Conservation (phyloP, 371 early-diverging fungal species). For the Rhizomucor pusillus region DNA sequence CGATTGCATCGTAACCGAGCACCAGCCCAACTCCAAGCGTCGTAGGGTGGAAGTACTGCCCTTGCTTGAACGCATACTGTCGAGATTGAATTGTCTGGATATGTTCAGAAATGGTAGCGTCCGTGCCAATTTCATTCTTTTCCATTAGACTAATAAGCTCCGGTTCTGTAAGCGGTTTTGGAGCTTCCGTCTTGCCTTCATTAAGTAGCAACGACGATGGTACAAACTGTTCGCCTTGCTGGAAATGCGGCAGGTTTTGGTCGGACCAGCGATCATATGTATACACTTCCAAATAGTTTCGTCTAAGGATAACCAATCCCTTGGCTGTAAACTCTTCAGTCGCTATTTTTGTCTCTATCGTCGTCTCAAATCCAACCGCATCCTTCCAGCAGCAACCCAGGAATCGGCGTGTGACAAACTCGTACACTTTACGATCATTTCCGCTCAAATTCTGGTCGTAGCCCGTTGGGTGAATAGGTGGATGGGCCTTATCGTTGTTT, state of each 20-base stretch:
- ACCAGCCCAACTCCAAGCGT: constrained; percentile 93
- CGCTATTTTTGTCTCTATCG: constrained; percentile 65
- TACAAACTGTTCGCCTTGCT: constrained; percentile 66
- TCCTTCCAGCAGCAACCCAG: constrained; percentile 94
- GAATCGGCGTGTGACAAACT: constrained; percentile 92
- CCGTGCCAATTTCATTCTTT: constrained; percentile 98
- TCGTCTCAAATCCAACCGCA: constrained; percentile 91
- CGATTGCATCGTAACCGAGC: constrained; percentile 88
- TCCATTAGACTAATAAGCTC: constrained; percentile 98
- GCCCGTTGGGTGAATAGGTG: constrained; percentile 98
- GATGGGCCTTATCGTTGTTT: constrained; percentile 98
- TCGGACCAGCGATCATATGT: constrained; percentile 93
- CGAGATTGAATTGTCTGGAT: constrained; percentile 96
- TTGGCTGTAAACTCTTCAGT: constrained; percentile 72
- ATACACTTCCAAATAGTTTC: constrained; percentile 96
- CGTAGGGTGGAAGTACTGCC: constrained; percentile 76
- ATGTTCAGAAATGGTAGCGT: constrained; percentile 99
- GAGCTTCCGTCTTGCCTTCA: constrained; percentile 77
- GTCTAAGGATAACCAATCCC: constrained; percentile 77
- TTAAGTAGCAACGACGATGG: constrained; percentile 68
- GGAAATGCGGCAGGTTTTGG: constrained; percentile 73
- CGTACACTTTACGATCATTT: constrained; percentile 82
- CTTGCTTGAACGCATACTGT: constrained; percentile 81
- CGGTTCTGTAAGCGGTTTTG: constrained; percentile 85
- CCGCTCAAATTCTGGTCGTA: constrained; percentile 64